phyloP scores from a whole-genome alignment of 345 rosid species.

The Lumnitzera racemosa region DNA sequence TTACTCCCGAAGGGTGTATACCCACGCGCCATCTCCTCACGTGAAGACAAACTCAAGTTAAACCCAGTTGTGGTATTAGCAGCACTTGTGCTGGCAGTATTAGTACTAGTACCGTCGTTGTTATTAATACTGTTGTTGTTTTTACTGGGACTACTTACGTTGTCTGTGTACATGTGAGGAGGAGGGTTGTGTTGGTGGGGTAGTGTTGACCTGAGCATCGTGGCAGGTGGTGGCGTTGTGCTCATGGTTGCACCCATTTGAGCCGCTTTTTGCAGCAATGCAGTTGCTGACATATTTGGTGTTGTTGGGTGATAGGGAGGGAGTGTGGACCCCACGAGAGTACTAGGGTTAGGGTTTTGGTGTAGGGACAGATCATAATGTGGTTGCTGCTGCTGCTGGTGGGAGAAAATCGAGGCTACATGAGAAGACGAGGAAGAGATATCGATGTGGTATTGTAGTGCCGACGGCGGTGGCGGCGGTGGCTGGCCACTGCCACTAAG shows the following conservation, averaged over 20 bases:
- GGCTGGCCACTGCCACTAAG: neutral
- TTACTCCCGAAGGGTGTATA: conserved; percentile 23
- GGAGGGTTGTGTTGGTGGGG: conserved; percentile 12
- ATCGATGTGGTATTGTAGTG: neutral
- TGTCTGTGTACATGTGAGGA: conserved; percentile 16
- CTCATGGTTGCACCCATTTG: conserved; percentile 69
- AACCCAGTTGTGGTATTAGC: conserved; percentile 10
- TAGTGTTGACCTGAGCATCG: conserved; percentile 2
- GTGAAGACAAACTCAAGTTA: conserved; percentile 43
- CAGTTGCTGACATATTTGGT: conserved; percentile 84
- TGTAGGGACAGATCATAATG: conserved; percentile 8
- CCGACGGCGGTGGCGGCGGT: too few species aligned
- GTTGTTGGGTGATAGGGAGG: conserved; percentile 20
- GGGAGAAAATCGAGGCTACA: conserved; percentile 7
- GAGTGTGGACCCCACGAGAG: conserved; percentile 23
- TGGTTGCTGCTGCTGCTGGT: conserved; percentile 4
- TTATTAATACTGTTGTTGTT: conserved; percentile 31
- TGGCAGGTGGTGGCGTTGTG: conserved; percentile 7
- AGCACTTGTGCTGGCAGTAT: neutral
- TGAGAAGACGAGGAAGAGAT: conserved; percentile 8
- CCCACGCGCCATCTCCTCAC: conserved; percentile 21
- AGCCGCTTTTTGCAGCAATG: conserved; percentile 82
- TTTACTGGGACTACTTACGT: conserved; percentile 15
- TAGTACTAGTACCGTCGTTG: neutral
- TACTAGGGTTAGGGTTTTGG: conserved; percentile 52